These are phyloP conservation scores for Talaromyces sp. DNA, from an alignment of 2,329 filamentous ascomycete species.

Conservation along the genomic window DNA sequence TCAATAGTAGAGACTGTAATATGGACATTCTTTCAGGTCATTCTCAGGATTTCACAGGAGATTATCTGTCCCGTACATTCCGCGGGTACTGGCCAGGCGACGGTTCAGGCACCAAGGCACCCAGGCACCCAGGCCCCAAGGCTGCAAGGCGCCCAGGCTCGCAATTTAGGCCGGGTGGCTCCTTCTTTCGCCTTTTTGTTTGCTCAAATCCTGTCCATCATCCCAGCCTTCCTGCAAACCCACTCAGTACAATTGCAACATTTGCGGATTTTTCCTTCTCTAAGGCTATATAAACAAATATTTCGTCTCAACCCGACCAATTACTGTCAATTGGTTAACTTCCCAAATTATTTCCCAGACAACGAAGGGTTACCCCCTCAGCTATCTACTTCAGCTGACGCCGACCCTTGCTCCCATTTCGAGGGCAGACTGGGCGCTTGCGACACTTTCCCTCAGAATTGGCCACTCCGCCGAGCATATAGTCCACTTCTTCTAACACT, in stretches of 20 bases:
- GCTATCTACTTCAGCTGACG: conserved; percentile 1
- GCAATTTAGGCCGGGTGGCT: not conserved
- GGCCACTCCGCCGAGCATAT: not conserved
- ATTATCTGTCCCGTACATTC: conserved; percentile 4
- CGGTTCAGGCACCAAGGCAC: conserved; percentile 13
- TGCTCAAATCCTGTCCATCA: conserved; percentile 9
- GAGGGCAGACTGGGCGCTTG: not conserved
- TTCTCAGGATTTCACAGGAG: not conserved
- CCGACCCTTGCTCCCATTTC: conserved; percentile 15
- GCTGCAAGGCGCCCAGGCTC: conserved; percentile 11
- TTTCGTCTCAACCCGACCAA: not conserved
- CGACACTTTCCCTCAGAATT: not conserved
- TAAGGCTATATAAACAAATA: not conserved
- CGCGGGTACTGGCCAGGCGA: conserved; percentile 14
- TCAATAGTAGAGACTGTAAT: not conserved
- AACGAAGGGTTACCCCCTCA: not conserved
- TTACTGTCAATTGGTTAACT: conserved; percentile 2
- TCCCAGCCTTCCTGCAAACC: conserved; percentile 7
- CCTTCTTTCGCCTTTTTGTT: conserved; percentile 3
- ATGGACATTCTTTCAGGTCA: not conserved
- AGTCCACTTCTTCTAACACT: not conserved
- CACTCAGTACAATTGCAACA: not conserved
- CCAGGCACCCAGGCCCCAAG: conserved; percentile 8
- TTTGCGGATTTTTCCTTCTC: not conserved
- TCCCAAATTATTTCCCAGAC: not conserved